These are phyloP conservation scores for Talaromyces rugulosus DNA, from an alignment of 2,329 filamentous ascomycete species.

Conservation along the genomic window DNA sequence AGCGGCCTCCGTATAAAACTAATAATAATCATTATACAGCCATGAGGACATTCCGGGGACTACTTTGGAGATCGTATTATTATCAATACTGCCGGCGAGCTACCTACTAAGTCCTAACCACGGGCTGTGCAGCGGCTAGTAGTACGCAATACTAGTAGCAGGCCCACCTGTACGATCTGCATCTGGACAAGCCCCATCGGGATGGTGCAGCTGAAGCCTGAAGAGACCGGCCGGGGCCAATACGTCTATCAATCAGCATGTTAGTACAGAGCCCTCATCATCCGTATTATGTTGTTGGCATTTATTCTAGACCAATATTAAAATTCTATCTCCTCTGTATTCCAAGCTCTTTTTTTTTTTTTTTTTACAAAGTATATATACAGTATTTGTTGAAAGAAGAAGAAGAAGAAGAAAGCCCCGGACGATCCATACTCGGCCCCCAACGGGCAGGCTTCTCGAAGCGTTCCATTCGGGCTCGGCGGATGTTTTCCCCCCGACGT, in stretches of 20 bases:
- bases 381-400: background rate
- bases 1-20: background rate
- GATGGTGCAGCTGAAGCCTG: background rate
- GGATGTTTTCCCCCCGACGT: background rate
- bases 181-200: too few species aligned
- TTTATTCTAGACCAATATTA: background rate
- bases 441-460: background rate
- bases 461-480: background rate
- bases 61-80: background rate
- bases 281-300: background rate
- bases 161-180: background rate
- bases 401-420: background rate
- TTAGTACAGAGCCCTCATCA: too few species aligned
- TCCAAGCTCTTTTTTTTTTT: too few species aligned
- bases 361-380: background rate
- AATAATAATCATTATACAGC: too few species aligned
- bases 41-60: background rate
- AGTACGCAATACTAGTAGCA: background rate
- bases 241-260: background rate
- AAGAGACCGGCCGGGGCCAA: background rate
- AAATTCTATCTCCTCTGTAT: background rate
- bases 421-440: background rate
- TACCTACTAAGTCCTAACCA: background rate
- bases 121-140: background rate
- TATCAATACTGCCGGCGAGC: background rate